Evolutionary conservation across 1,284 basidiomycete species (phyloP), one percentile per base, ranked within the genome.

Genomic region (Puccinia novopanici): DNA sequence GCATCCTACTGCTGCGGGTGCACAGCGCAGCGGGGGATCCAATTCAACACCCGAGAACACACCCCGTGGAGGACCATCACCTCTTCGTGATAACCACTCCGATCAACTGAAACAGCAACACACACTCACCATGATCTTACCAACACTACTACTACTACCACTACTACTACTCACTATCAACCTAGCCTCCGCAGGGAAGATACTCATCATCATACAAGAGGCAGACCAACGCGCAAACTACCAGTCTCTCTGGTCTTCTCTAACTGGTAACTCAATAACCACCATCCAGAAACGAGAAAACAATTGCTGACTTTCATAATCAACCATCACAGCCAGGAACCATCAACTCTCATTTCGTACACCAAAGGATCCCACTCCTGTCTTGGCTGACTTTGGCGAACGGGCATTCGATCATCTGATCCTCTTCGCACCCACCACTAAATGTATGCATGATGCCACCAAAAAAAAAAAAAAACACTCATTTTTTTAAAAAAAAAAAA

Each of bases 121-220:
- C 34, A 34, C 34, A 34, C 34, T 34, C 34, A 34, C 34, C 34
- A 34, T 34, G 34, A 34, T 34, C 34, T 34, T 34, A 34, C 34
- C 34, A 6, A 22, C 48, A 40, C 4, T 4, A 24, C 63, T 67
- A 8, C 22, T 45, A 9, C n/a, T 24, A 10, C 0, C 63, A 40
- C 15, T 27, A 12, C 37, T 63, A 34, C 40, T 48, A 3, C 37
- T 40, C 19, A 22, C 37, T 2, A 37, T 34, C 68, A 15, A 24
- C 22, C 6, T 27, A 19, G 37, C 19, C 50, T 55, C 52, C 1
- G 68, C 93, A 13, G 89, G 93, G 85, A 91, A 90, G 55, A 91
- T 97, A 19, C 89, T 97, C 34, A 92, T 96, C 76, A 88, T 96
- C 17, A 88, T 94, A 67, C 93, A 96, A 84, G 89, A 90, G 5